Conservation (phyloP, 352 stramenopile genomes). For the Pythium pyrilobum region DNA sequence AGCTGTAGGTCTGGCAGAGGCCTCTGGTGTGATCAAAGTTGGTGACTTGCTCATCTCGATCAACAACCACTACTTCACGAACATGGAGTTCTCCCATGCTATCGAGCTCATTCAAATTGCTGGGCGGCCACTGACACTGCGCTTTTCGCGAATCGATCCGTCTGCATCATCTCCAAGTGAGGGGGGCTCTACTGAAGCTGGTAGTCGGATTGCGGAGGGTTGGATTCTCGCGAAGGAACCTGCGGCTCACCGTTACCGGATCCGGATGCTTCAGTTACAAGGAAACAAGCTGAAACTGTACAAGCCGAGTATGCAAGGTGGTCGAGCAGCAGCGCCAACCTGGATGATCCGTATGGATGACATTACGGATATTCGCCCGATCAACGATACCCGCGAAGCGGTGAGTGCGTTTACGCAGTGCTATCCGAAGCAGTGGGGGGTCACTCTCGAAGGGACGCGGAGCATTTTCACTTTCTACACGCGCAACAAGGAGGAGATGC, state of each 20-base stretch:
- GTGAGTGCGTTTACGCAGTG: constrained; percentile 79
- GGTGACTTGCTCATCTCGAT: constrained; percentile 84
- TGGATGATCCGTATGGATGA: constrained; percentile 77
- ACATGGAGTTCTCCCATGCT: constrained; percentile 78
- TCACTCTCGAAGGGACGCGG: constrained; percentile 75
- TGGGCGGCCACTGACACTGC: constrained; percentile 66
- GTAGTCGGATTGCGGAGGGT: constrained; percentile 62
- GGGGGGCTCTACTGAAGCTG: constrained; percentile 6
- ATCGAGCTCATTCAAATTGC: constrained; percentile 71
- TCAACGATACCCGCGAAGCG: constrained; percentile 72
- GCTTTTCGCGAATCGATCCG: constrained; percentile 65
- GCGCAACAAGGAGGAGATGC: constrained; percentile 66
- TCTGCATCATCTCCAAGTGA: constrained; percentile 15
- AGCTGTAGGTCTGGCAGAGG: constrained; percentile 44
- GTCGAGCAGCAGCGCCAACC: constrained; percentile 59
- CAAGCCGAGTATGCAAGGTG: constrained; percentile 81
- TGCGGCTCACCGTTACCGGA: constrained; percentile 60
- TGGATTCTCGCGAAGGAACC: constrained; percentile 86
- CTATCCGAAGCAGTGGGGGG: constrained; percentile 80
- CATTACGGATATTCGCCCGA: constrained; percentile 77
- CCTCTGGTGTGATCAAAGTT: constrained; percentile 69
- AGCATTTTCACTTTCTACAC: constrained; percentile 88
- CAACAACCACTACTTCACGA: constrained; percentile 85
- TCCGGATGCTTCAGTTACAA: constrained; percentile 80
- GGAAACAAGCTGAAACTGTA: constrained; percentile 77